Evolutionary conservation across 108 stramenopile species (phyloP).

Genomic region (Skeletonema costatum): DNA sequence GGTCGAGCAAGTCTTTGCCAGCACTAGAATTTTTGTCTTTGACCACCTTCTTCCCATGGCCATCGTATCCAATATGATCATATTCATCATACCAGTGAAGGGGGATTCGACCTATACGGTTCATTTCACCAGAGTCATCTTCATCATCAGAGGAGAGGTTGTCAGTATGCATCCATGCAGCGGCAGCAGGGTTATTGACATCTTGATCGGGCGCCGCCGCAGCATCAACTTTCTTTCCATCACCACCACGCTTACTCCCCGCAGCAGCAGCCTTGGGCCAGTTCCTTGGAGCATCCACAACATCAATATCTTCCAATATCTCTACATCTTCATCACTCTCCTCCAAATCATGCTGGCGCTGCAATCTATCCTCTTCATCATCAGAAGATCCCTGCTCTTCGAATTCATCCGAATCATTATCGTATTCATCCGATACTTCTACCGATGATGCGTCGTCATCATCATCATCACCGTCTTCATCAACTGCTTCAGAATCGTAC

Average conservation of each 20-base stretch:
- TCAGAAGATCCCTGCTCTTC: conserved; percentile 90
- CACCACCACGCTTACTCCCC: conserved; percentile 34
- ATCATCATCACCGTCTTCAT: conserved; percentile 44
- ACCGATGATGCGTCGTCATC: conserved; percentile 27
- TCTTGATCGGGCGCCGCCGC: not conserved
- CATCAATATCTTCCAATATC: conserved; percentile 63
- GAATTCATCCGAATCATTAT: conserved; percentile 64
- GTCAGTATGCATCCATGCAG: conserved; percentile 89
- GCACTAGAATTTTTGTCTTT: conserved; percentile 61
- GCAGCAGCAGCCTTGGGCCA: conserved; percentile 40
- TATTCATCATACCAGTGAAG: conserved; percentile 98
- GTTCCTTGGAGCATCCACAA: conserved; percentile 63
- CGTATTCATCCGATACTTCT: conserved; percentile 47
- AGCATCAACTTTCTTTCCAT: conserved; percentile 16
- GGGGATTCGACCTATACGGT: conserved; percentile 96
- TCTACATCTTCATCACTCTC: conserved; percentile 73
- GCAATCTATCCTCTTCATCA: conserved; percentile 76
- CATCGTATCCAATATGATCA: conserved; percentile 97
- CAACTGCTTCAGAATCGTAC: conserved; percentile 45
- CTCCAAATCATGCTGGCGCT: conserved; percentile 51
- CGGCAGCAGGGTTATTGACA: conserved; percentile 4
- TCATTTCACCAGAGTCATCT: conserved; percentile 79
- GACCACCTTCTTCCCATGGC: conserved; percentile 84
- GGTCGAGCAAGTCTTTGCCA: conserved; percentile 67
- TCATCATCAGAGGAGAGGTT: conserved; percentile 98